phyloP scores from a whole-genome alignment of 2,329 filamentous ascomycete genomes.

The Trichoderma koningiopsis region DNA sequence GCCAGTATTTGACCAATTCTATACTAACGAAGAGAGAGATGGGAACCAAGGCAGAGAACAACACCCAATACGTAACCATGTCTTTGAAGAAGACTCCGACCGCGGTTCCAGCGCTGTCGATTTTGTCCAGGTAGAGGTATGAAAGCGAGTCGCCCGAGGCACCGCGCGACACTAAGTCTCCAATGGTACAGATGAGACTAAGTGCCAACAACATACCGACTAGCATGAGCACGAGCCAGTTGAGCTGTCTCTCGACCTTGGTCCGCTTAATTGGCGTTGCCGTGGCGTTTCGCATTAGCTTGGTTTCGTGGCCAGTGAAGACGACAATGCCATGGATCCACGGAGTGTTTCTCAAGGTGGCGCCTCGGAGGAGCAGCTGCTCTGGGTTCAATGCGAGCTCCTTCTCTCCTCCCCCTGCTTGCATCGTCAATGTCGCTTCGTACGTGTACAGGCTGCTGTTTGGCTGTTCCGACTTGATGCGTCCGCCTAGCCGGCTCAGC shows the following conservation, averaged over 20 bases:
- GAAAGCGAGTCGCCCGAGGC: conserved; percentile 62
- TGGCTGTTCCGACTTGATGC: conserved; percentile 90
- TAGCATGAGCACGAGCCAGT: conserved; percentile 88
- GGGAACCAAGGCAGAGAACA: conserved; percentile 94
- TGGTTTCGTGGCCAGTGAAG: conserved; percentile 92
- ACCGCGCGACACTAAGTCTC: conserved; percentile 79
- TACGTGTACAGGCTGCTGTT: conserved; percentile 99
- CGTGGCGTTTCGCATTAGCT: conserved; percentile 97
- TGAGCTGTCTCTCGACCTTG: conserved; percentile 91
- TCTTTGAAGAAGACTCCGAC: conserved; percentile 86
- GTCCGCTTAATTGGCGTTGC: conserved; percentile 97
- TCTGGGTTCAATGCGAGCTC: conserved; percentile 88
- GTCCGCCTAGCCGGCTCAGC: conserved; percentile 80
- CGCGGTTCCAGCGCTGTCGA: conserved; percentile 56
- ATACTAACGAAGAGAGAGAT: conserved; percentile 98
- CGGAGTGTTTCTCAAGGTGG: conserved; percentile 91
- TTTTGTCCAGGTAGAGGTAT: conserved; percentile 70
- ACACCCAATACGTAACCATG: conserved; percentile 96
- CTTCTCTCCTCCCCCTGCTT: conserved; percentile 87
- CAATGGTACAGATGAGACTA: conserved; percentile 87
- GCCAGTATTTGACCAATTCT: conserved; percentile 97
- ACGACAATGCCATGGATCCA: conserved; percentile 97
- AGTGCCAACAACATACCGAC: conserved; percentile 80
- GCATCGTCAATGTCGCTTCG: conserved; percentile 91
- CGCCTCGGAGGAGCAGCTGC: conserved; percentile 88